Percentiles rank a stretch among this genome's conserved stretches.
These are phyloP conservation scores for Sclerotinia glacialis DNA, from an alignment of 2,329 filamentous ascomycete species.

Conservation along the genomic window DNA sequence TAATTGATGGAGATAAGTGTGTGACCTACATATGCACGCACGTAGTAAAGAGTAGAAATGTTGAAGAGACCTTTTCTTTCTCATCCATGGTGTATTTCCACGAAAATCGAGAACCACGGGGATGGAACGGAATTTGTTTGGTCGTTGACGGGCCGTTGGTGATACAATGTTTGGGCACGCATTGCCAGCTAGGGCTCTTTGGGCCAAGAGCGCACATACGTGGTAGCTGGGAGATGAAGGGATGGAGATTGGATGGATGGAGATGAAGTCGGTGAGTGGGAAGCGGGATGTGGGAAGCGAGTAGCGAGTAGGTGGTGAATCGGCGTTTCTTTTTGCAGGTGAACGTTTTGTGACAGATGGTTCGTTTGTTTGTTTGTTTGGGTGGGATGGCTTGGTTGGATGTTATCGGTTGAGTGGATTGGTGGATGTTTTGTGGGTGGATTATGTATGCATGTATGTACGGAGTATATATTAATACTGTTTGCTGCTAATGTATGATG, in stretches of 20 bases:
- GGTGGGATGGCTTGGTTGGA: background rate
- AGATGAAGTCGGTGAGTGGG: conserved; percentile 3
- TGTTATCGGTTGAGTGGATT: background rate
- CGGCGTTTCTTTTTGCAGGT: background rate
- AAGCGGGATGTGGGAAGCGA: background rate
- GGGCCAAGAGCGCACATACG: background rate
- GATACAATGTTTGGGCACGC: background rate
- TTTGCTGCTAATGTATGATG: conserved; percentile 10
- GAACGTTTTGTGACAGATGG: conserved; percentile 11
- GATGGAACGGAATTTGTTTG: background rate
- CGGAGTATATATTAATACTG: background rate
- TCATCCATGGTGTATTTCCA: background rate
- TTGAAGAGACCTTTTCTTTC: background rate
- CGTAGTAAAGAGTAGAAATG: background rate
- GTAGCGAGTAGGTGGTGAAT: background rate
- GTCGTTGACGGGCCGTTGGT: background rate
- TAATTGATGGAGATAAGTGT: conserved; percentile 7
- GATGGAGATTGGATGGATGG: background rate
- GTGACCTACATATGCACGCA: background rate
- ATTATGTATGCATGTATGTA: too few relatives aligned
- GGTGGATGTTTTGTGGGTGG: background rate
- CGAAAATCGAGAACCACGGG: background rate
- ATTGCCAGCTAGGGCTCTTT: background rate
- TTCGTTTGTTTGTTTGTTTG: background rate
- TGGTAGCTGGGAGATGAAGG: conserved; percentile 1